These are phyloP conservation scores for Euphorbia tirucalli DNA, from an alignment of 345 rosid genomes.

Conservation along the genomic window DNA sequence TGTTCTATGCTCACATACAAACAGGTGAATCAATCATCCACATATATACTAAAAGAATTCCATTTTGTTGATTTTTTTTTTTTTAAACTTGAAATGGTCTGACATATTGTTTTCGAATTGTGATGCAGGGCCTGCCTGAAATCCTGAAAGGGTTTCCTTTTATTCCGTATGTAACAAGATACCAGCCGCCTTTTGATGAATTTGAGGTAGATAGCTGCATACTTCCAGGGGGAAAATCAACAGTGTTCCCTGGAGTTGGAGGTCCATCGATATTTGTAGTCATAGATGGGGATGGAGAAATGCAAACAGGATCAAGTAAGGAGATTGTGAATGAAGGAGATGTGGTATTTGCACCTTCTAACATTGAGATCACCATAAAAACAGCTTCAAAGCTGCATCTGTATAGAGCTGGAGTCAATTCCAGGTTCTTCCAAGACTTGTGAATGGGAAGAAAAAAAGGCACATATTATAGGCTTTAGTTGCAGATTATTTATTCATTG, in stretches of 20 bases:
- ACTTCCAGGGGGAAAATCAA: conserved; percentile 61
- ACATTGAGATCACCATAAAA: conserved; percentile 47
- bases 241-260: conserved; percentile 59
- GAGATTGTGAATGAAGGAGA: conserved; percentile 60
- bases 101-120: background rate
- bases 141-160: conserved; percentile 70
- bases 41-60: background rate
- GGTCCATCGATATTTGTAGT: conserved; percentile 86
- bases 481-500: background rate
- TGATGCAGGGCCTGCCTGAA: conserved; percentile 80
- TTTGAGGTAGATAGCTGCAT: conserved; percentile 79
- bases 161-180: conserved; percentile 65
- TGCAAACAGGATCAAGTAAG: conserved; percentile 37
- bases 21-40: conserved; percentile 48
- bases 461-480: conserved; percentile 6
- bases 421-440: conserved; percentile 48
- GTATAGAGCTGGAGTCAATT: conserved; percentile 86
- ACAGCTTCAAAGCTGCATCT: conserved; percentile 57
- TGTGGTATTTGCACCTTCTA: conserved; percentile 75
- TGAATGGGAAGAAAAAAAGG: conserved; percentile 13
- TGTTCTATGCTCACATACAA: conserved; percentile 97
- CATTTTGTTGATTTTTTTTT: background rate
- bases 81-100: background rate
- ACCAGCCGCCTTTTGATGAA: conserved; percentile 90
- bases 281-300: conserved; percentile 57